Evolutionary conservation across 2,329 filamentous ascomycete genomes (phyloP).

Genomic region (Penicillium sp.): DNA sequence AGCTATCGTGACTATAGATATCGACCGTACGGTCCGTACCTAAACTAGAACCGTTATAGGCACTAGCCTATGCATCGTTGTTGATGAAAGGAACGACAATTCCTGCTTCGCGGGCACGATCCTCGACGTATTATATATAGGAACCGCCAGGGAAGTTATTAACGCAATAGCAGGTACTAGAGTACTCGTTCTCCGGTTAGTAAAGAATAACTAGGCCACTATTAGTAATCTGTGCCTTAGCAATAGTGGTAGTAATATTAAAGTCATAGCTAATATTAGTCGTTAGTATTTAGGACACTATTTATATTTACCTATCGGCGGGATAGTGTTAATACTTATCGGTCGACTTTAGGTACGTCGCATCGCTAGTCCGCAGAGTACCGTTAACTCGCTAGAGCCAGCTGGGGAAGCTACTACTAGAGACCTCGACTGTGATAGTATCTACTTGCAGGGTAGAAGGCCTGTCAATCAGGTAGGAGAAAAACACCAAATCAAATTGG

Average conservation of each 20-base stretch:
- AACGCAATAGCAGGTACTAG: conserved; percentile 46
- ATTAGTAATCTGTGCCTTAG: conserved; percentile 77
- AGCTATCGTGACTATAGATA: conserved; percentile 68
- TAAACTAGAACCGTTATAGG: conserved; percentile 66
- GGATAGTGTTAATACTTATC: conserved; percentile 54
- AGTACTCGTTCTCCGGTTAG: conserved; percentile 84
- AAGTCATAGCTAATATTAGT: conserved; percentile 55
- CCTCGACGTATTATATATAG: conserved; percentile 71
- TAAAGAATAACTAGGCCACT: conserved; percentile 77
- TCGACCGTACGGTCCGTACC: conserved; percentile 60
- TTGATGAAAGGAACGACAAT: conserved; percentile 74
- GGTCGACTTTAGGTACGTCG: conserved; percentile 66
- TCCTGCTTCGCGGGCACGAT: conserved; percentile 68
- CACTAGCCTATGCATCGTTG: conserved; percentile 67
- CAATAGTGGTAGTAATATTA: conserved; percentile 66
- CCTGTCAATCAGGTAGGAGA: too few relatives aligned
- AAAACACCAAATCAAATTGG: too few relatives aligned
- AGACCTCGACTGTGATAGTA: conserved; percentile 74
- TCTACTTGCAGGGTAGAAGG: too few relatives aligned
- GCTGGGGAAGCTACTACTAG: conserved; percentile 77
- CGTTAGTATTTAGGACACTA: background rate
- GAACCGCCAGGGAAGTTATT: conserved; percentile 64
- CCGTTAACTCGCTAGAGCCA: conserved; percentile 73
- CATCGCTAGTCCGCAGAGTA: conserved; percentile 62
- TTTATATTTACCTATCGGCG: background rate